These are phyloP conservation scores for Linnemannia elongata DNA, from an alignment of 192 early-diverging fungal genomes.

Conservation along the genomic window DNA sequence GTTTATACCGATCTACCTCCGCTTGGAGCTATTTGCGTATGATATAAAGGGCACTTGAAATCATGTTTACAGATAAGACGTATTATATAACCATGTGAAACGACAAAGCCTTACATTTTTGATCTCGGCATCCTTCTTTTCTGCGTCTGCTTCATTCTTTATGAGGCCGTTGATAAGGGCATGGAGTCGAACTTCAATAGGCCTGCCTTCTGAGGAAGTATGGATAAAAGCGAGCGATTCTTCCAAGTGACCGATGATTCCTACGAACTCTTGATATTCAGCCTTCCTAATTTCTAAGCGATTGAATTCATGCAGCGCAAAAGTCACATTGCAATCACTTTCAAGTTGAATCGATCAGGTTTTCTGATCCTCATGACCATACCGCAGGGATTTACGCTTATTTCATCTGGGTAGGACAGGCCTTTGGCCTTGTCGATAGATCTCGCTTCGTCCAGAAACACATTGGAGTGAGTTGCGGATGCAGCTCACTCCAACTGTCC, in stretches of 20 bases:
- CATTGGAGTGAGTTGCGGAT: no score
- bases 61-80: background rate
- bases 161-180: conserved; percentile 6
- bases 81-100: background rate
- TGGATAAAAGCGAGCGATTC: conserved; percentile 15
- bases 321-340: no score
- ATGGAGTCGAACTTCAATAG: conserved; percentile 1
- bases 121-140: conserved; percentile 8
- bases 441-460: no score
- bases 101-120: background rate
- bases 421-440: no score
- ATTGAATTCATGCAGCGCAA: background rate
- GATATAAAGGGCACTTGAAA: background rate
- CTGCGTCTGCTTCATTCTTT: background rate
- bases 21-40: background rate
- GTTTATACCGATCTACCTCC: background rate
- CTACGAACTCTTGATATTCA: conserved; percentile 1
- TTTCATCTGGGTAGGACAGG: no score
- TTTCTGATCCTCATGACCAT: no score
- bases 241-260: conserved; percentile 14
- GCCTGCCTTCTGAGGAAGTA: background rate
- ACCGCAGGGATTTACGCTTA: no score
- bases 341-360: no score
- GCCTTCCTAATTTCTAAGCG: background rate
- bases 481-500: no score